phyloP scores from a whole-genome alignment of 805 yeast genomes.

The Nakazawaea holstii region DNA sequence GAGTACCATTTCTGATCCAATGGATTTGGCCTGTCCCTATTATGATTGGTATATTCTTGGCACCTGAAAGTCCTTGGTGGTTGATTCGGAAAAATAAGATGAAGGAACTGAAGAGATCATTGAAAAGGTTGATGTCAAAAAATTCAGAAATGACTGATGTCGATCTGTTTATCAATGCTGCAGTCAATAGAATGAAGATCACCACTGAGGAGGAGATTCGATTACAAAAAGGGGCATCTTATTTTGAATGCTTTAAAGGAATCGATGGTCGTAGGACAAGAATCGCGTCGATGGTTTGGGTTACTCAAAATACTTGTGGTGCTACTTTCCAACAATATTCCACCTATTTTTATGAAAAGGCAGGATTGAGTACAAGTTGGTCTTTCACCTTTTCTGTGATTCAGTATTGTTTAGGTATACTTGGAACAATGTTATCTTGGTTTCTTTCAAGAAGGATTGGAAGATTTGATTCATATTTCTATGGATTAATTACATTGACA shows the following conservation, averaged over 20 bases:
- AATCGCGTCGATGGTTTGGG: constrained; percentile 38
- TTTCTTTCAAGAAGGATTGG: constrained; percentile 34
- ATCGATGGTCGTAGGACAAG: constrained; percentile 45
- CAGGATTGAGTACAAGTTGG: constrained; percentile 35
- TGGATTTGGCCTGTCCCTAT: constrained; percentile 56
- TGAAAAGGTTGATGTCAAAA: constrained; percentile 23
- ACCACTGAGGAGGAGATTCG: constrained; percentile 29
- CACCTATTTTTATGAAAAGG: constrained; percentile 45
- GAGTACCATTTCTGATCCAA: constrained; percentile 53
- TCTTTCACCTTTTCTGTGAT: constrained; percentile 44
- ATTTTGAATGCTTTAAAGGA: constrained; percentile 43
- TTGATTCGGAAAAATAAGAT: constrained; percentile 34
- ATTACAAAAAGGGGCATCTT: constrained; percentile 10
- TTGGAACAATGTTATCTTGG: constrained; percentile 41
- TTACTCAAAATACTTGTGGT: constrained; percentile 41
- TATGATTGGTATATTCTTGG: constrained; percentile 31
- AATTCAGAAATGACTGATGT: not conserved
- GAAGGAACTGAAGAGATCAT: constrained; percentile 36
- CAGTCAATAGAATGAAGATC: constrained; percentile 39
- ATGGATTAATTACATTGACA: constrained; percentile 27
- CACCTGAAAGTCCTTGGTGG: constrained; percentile 61
- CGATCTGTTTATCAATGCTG: constrained; percentile 20
- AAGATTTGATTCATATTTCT: constrained; percentile 32
- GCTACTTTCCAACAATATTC: constrained; percentile 41
- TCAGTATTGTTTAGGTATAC: constrained; percentile 37